Base-by-base conservation (phyloP, 345 rosid species). In the Combretum micranthum region DNA sequence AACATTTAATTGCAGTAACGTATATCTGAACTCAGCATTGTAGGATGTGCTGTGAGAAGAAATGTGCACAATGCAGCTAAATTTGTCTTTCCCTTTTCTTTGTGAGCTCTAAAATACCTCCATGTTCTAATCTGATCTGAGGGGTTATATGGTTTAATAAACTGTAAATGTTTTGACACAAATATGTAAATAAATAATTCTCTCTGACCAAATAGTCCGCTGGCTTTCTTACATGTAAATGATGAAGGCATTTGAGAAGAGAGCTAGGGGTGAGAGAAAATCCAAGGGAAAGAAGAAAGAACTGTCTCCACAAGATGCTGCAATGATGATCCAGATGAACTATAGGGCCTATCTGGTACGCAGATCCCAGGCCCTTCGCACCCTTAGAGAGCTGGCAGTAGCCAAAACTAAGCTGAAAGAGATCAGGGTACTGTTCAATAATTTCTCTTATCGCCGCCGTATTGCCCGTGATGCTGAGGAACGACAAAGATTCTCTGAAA, bases 361-460 rank as follows among this genome's bases (percentile, higher is more conserved):
- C 22, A 77, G 97, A 52, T 90, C 96, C 16, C 82, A 81, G 71
- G 69, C 87, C 61, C 78, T 89, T 50, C 95, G 96, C 49, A 87
- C 96, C 17, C 92, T 90, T 57, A 85, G 96, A 62, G 96, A 94
- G 55, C 74, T 94, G 58, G 99, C 99, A 6, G 72, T 78, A 58
- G 95, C 99, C 50, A 94, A 90, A 76, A 64, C 90, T 43, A 94
- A 90, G 73, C 73, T 94, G 69, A 90, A 94, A 74, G 96, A 94
- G 74, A 75, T 94, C 52, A 79, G 95, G 77, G 71, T 80, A 7
- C 64, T 74, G 43, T 94, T 94, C 70, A 80, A 85, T 64, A 85
- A 87, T 65, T 83, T 89, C 75, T 82, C 88, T 37, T 90, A 87
- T 71, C 87, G 97, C 39, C 84, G 80, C n/a, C 74, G 71, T 44